Percentiles rank a stretch among this genome's conserved stretches.
Evolutionary conservation across 1,284 basidiomycete genomes (phyloP).

Genomic region (Sanghuangporus baumii): DNA sequence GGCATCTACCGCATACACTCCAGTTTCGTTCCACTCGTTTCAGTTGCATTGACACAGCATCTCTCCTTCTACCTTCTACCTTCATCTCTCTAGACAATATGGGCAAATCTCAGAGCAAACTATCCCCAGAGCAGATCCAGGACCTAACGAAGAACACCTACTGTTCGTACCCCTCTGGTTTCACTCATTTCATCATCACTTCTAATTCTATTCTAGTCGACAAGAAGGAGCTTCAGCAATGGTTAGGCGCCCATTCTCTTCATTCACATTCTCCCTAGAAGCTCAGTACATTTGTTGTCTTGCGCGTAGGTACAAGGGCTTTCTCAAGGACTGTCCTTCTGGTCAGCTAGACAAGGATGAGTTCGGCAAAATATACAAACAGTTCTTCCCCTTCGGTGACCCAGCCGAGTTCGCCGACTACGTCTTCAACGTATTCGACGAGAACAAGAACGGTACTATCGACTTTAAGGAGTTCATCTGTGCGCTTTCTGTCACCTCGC

Average conservation of each 20-base stretch:
- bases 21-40: background rate
- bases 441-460: conserved; percentile 93
- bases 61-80: background rate
- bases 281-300: conserved; percentile 13
- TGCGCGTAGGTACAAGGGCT: conserved; percentile 88
- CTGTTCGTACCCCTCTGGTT: conserved; percentile 56
- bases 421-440: conserved; percentile 97
- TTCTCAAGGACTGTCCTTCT: conserved; percentile 97
- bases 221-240: conserved; percentile 99
- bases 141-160: conserved; percentile 99
- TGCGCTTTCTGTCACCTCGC: conserved; percentile 90
- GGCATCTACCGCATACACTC: conserved; percentile 3
- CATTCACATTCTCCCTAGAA: conserved; percentile 13
- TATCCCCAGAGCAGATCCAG: conserved; percentile 90
- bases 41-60: background rate
- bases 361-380: conserved; percentile 98
- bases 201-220: conserved; percentile 63
- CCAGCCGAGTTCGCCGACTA: conserved; percentile 96
- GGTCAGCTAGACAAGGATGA: conserved; percentile 95
- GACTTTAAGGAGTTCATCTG: conserved; percentile 99
- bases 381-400: conserved; percentile 99
- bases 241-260: conserved; percentile 41
- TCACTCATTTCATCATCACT: conserved; percentile 21
- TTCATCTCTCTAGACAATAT: conserved; percentile 34
- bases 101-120: conserved; percentile 98